These are phyloP conservation scores for Acanthamoeba divionensis DNA, from an alignment of 208 protist species.

Conservation along the genomic window DNA sequence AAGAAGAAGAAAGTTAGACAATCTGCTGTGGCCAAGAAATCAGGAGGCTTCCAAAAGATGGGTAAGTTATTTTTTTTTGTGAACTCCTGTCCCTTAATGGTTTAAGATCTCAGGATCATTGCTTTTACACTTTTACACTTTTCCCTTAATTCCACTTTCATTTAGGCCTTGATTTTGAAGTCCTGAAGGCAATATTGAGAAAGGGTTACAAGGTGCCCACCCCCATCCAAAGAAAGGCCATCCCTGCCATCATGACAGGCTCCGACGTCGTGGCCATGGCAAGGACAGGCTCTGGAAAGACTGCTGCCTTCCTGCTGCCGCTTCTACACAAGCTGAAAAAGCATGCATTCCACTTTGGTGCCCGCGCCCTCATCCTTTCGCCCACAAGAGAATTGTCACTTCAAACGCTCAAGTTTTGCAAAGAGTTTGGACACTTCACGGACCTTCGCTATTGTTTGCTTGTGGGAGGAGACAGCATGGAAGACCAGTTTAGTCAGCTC, in stretches of 20 bases:
- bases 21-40: neutral
- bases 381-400: slow-evolving; percentile 97
- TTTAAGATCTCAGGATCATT: neutral
- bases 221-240: slow-evolving; percentile 96
- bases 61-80: neutral
- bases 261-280: slow-evolving; percentile 99
- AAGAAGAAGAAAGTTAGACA: neutral
- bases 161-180: slow-evolving; percentile 84
- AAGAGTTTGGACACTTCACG: slow-evolving; percentile 91
- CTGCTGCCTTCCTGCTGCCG: slow-evolving; percentile 97
- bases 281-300: slow-evolving; percentile 98
- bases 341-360: slow-evolving; percentile 83
- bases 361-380: slow-evolving; percentile 94
- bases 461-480: slow-evolving; percentile 95
- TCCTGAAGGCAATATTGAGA: slow-evolving; percentile 91
- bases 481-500: slow-evolving; percentile 95
- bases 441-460: slow-evolving; percentile 91
- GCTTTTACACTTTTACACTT: neutral
- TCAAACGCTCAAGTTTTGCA: slow-evolving; percentile 94
- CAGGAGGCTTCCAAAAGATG: slow-evolving; percentile 14
- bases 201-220: slow-evolving; percentile 97
- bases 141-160: neutral
- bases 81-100: neutral
- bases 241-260: slow-evolving; percentile 83
- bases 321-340: slow-evolving; percentile 91